Base-by-base conservation (phyloP, 495 filamentous ascomycete genomes). In the Pyronema omphalodes region DNA sequence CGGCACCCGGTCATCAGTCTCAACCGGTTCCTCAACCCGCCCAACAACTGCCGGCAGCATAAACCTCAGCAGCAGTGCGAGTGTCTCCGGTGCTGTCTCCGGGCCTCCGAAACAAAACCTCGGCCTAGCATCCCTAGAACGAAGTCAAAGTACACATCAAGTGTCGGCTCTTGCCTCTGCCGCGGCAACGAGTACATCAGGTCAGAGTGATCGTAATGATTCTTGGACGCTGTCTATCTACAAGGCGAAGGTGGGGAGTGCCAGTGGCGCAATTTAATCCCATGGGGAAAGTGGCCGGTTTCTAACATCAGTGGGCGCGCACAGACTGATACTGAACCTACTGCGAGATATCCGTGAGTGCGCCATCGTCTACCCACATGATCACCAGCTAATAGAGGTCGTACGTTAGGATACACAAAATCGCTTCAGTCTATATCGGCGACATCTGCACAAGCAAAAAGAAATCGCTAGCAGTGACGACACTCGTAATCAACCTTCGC, bases 371-470 rank as follows among this genome's bases (percentile, higher is more conserved):
- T 51, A 37, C 40, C 18, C 12, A 36, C 23, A 29, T 29, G 23
- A 29, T 29, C 23, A 29, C 23, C 23, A 29, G 23, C 23, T 29
- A 29, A 29, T 29, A 5, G 23, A 29, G 23, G 23, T 29, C 23
- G 5, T 36, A 37, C 11, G 29, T 17, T 44, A 65, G 62, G 14
- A 44, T 66, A 39, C 43, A 57, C 14, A 54, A 56, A 8, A 65
- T 66, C 7, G 51, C 63, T 9, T 65, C 62, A 9, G 65, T 62
- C 34, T 66, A 66, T 57, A 57, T 66, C 40, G 63, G 63, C 33
- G 63, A 66, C 39, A 51, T 65, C 7, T 62, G 59, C 11, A 39
- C 53, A 15, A 56, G 35, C 11, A 64, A 63, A 35, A 65, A 65
- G 52, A 65, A 65, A 48, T 64, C 60, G 0, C 44, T 62, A 15